Conservation (phyloP, 1,284 basidiomycete genomes). For the Irpex sp. region DNA sequence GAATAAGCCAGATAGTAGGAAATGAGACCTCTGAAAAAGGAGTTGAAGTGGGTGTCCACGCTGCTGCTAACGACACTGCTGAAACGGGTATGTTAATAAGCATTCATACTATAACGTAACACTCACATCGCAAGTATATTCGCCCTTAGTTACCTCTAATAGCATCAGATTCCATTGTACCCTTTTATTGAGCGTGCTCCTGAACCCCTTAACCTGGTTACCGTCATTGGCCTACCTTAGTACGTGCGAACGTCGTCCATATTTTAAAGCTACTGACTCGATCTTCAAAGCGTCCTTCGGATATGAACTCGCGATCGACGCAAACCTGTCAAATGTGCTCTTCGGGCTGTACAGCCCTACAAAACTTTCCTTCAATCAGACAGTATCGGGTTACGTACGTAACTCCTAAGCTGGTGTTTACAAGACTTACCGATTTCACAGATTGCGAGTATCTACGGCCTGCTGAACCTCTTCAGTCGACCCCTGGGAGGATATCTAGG, state of each 20-base stretch:
- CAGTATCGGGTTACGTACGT: slow-evolving; percentile 51
- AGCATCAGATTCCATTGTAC: background rate
- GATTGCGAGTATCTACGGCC: slow-evolving; percentile 41
- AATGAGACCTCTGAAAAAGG: background rate
- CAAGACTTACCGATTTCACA: slow-evolving; percentile 12
- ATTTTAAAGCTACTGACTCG: no score
- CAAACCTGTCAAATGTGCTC: slow-evolving; percentile 49
- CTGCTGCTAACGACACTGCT: background rate
- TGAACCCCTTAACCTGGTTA: slow-evolving; percentile 56
- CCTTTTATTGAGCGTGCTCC: slow-evolving; percentile 26
- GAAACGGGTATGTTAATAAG: background rate
- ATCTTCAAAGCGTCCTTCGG: slow-evolving; percentile 44
- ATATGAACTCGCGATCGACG: slow-evolving; percentile 56
- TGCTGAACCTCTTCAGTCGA: slow-evolving; percentile 52
- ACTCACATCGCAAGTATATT: background rate
- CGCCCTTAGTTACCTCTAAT: background rate
- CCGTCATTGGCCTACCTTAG: slow-evolving; percentile 40
- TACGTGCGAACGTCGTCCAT: slow-evolving; percentile 1
- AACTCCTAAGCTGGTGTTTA: background rate
- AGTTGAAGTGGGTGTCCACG: background rate
- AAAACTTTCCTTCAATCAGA: slow-evolving; percentile 35
- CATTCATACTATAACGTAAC: background rate
- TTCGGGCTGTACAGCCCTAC: slow-evolving; percentile 34
- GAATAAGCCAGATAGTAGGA: background rate
- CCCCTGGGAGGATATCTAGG: slow-evolving; percentile 52